Base-by-base conservation (phyloP, 2,329 filamentous ascomycete species). In the Sclerotinia spermophila region DNA sequence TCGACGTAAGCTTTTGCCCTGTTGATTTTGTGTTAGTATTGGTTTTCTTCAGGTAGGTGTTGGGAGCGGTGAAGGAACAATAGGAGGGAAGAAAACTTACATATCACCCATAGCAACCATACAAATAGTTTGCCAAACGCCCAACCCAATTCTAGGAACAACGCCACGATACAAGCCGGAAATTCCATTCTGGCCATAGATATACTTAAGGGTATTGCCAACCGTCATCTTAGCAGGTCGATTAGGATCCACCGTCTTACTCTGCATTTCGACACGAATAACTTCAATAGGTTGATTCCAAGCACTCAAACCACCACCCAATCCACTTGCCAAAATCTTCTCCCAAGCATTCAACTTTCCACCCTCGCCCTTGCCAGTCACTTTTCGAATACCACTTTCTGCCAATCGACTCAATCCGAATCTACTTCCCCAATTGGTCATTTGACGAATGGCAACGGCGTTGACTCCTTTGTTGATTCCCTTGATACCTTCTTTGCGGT, bases 201-300 rank as follows among this genome's bases (percentile, higher is more conserved):
- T 98, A 84, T 99, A 99, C 78, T 81, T 85, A 82, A 89, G 86
- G 70, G 89, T 90, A 83, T 94, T 97, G 77, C 90, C 92, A 74
- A 99, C 96, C 66, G 94, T 98, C 92, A 99, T 91, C 86, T 99
- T 99, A 90, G 97, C 97, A 77, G 96, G 96, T 67, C 96, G 92
- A 86, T 98, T 98, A 72, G 96, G 94, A 81, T 99, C 96, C 78
- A 92, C 93, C 78, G 91, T 97, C 90, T 97, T 98, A 85, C 93
- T 97, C 89, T 99, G 96, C 93, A 99, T 97, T 88, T 99, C 96
- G 73, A 99, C 95, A 75, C 96, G 93, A 81, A 99, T 97, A 81
- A 99, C 96, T 88, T 99, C 96, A 81, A 99, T 99, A 74, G 96
- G 96, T 87, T 99, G 96, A 84, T 99, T 99, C 96, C 96, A 99